Evolutionary conservation across 2,329 filamentous ascomycete genomes (phyloP).

Genomic region (Penicillium sp.): DNA sequence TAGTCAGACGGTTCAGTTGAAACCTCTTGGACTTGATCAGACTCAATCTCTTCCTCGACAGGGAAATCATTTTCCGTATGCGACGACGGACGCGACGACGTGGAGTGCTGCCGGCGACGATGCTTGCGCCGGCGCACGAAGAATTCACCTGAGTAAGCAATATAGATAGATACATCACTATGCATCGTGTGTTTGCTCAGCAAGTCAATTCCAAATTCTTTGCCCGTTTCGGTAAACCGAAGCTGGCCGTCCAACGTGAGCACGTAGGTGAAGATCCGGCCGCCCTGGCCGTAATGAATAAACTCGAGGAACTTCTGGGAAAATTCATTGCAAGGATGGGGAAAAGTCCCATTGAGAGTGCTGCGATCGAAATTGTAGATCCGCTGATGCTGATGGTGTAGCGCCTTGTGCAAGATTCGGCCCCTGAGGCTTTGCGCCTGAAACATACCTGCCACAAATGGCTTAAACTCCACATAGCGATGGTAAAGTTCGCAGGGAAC

Average conservation of each 20-base stretch:
- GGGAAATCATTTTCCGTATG: constrained; percentile 36
- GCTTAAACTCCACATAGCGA: constrained; percentile 88
- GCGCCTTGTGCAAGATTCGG: constrained; percentile 73
- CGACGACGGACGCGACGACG: constrained; percentile 15
- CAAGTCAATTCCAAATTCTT: constrained; percentile 91
- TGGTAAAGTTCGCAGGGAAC: constrained; percentile 80
- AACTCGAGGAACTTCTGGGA: constrained; percentile 80
- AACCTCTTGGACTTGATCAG: constrained; percentile 43
- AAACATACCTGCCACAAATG: constrained; percentile 88
- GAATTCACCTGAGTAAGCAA: constrained; percentile 91
- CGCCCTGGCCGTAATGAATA: constrained; percentile 80
- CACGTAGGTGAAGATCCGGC: constrained; percentile 87
- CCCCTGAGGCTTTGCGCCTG: constrained; percentile 73
- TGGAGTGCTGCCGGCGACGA: constrained; percentile 34
- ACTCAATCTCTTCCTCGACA: constrained; percentile 28
- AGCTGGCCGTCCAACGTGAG: constrained; percentile 82
- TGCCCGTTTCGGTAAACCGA: constrained; percentile 92
- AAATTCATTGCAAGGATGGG: constrained; percentile 66
- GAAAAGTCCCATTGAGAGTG: constrained; percentile 70
- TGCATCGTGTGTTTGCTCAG: constrained; percentile 97
- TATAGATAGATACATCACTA: constrained; percentile 84
- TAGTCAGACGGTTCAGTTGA: constrained; percentile 62
- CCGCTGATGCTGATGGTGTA: constrained; percentile 85
- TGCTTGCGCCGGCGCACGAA: constrained; percentile 71
- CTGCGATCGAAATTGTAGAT: constrained; percentile 83